These are phyloP conservation scores for Aspergillus tamarii DNA, from an alignment of 2,329 filamentous ascomycete genomes.

Conservation along the genomic window DNA sequence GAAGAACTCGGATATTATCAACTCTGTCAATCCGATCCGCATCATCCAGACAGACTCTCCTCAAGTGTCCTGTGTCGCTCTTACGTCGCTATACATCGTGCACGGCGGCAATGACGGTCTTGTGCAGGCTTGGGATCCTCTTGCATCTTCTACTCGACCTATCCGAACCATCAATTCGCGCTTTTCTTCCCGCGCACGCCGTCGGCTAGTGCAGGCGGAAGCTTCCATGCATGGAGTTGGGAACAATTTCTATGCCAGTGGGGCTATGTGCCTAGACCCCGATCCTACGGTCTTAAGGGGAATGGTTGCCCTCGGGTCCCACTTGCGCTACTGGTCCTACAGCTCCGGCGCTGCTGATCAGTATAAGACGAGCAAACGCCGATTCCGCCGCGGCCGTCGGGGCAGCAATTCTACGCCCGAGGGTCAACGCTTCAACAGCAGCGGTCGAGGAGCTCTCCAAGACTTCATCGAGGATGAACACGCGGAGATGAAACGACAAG, in stretches of 20 bases:
- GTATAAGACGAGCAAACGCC: constrained; percentile 76
- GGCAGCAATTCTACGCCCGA: constrained; percentile 60
- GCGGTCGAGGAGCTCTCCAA: constrained; percentile 69
- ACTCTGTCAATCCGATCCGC: constrained; percentile 71
- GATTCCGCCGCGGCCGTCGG: constrained; percentile 69
- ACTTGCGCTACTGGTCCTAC: constrained; percentile 91
- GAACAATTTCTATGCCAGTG: constrained; percentile 77
- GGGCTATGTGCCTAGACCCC: constrained; percentile 83
- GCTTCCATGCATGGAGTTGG: constrained; percentile 69
- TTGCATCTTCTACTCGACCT: constrained; percentile 76
- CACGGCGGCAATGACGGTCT: constrained; percentile 94
- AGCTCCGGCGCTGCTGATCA: constrained; percentile 77
- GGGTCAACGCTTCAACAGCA: constrained; percentile 61
- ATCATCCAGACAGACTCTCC: constrained; percentile 89
- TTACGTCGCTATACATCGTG: constrained; percentile 85
- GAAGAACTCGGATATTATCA: constrained; percentile 56
- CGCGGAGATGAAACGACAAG: constrained; percentile 75
- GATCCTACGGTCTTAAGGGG: constrained; percentile 84
- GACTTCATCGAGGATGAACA: constrained; percentile 87
- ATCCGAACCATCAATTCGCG: constrained; percentile 85
- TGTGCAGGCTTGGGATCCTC: constrained; percentile 95
- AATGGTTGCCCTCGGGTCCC: constrained; percentile 82
- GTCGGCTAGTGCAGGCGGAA: constrained; percentile 70
- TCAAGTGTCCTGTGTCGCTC: constrained; percentile 77
- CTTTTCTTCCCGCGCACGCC: constrained; percentile 79